These are phyloP conservation scores for Coprinopsis strossmayeri DNA, from an alignment of 768 basidiomycete species.

Conservation along the genomic window DNA sequence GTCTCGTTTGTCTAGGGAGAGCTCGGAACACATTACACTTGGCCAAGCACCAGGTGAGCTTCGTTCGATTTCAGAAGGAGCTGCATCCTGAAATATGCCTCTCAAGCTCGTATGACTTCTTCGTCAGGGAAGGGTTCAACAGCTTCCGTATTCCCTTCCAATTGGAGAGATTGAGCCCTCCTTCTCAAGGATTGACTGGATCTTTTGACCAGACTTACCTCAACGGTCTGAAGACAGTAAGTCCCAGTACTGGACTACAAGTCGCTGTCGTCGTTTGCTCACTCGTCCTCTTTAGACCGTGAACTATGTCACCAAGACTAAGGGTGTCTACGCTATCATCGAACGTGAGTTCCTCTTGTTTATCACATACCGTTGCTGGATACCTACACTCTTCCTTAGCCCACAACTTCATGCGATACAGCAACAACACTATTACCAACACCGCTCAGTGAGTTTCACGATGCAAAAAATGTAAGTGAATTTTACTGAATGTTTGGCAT, in stretches of 20 bases:
- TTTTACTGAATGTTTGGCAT: not conserved
- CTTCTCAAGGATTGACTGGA: slow-evolving; percentile 46
- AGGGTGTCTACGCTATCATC: slow-evolving; percentile 50
- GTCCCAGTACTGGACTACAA: slow-evolving; percentile 10
- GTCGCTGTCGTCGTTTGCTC: not conserved
- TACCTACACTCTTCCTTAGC: slow-evolving; percentile 12
- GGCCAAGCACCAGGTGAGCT: slow-evolving; percentile 31
- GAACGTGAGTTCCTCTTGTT: slow-evolving; percentile 26
- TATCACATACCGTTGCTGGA: not conserved
- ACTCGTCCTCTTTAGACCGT: slow-evolving; percentile 32
- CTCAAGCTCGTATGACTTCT: slow-evolving; percentile 37
- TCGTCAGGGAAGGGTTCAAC: slow-evolving; percentile 51
- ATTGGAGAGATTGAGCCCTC: slow-evolving; percentile 50
- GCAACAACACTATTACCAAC: slow-evolving; percentile 43
- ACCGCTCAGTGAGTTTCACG: slow-evolving; percentile 22
- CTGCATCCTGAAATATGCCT: not conserved
- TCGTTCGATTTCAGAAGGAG: not conserved
- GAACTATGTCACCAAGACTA: slow-evolving; percentile 47
- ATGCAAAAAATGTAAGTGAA: not conserved
- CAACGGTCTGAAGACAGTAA: slow-evolving; percentile 37
- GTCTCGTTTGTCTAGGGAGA: slow-evolving; percentile 20
- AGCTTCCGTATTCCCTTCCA: slow-evolving; percentile 58
- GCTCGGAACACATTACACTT: slow-evolving; percentile 40
- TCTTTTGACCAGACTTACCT: slow-evolving; percentile 49
- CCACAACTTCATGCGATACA: slow-evolving; percentile 60